phyloP scores from a whole-genome alignment of 441 rosid species.

The Croton setiger region DNA sequence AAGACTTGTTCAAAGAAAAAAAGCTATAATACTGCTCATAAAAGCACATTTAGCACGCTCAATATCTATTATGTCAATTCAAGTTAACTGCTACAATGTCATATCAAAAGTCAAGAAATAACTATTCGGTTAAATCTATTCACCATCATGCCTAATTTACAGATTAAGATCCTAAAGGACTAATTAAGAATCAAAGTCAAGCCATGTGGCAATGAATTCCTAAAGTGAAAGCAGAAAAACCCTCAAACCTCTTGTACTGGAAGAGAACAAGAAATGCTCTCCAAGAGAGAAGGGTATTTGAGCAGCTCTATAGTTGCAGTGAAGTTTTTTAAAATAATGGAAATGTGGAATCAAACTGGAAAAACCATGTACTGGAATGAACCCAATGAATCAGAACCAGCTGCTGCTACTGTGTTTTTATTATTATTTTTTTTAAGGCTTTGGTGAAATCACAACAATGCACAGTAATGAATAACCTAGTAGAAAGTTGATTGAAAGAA shows the following conservation, averaged over 20 bases:
- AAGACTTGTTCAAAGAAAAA: background rate
- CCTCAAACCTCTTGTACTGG: background rate
- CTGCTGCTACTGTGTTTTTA: too few species aligned
- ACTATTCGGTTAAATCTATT: background rate
- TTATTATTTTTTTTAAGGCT: too few species aligned
- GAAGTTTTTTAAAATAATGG: too few species aligned
- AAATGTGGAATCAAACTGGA: too few species aligned
- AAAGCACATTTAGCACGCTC: background rate
- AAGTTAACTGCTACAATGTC: background rate
- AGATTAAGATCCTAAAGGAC: background rate
- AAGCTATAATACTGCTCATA: background rate
- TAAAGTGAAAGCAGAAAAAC: background rate
- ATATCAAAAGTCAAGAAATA: background rate
- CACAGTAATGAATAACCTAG: too few species aligned
- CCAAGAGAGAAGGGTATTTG: background rate
- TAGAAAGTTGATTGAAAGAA: too few species aligned
- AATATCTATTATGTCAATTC: conserved; percentile 4
- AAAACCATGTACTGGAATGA: too few species aligned
- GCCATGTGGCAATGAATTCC: background rate
- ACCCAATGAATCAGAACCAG: too few species aligned
- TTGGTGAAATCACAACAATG: too few species aligned
- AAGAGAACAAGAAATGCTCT: background rate
- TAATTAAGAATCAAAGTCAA: background rate
- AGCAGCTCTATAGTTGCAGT: too few species aligned
- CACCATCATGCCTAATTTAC: background rate